Percentiles rank a stretch among this genome's conserved stretches.
Evolutionary conservation across 805 yeast genomes (phyloP).

Genomic region (Metschnikowia picachoensis): DNA sequence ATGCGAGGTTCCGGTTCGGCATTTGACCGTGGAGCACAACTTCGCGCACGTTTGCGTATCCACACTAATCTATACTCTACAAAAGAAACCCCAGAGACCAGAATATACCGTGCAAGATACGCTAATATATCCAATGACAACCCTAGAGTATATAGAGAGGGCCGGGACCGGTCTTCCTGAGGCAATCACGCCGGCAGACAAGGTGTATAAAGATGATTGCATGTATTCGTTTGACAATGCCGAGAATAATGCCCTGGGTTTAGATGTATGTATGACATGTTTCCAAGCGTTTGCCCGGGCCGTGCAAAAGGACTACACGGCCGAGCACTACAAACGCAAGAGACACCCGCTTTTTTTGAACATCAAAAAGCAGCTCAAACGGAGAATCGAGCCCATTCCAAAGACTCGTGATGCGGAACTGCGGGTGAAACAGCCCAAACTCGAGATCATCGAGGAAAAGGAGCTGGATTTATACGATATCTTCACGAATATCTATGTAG

Average conservation of each 20-base stretch:
- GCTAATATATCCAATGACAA: neutral
- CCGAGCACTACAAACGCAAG: conserved; percentile 48
- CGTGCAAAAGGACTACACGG: conserved; percentile 45
- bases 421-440: conserved; percentile 50
- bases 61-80: neutral
- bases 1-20: too few species aligned
- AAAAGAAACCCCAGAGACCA: too few species aligned
- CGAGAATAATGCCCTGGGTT: conserved; percentile 44
- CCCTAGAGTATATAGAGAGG: conserved; percentile 1
- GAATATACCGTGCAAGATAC: neutral
- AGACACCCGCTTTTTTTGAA: conserved; percentile 60
- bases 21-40: neutral
- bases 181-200: conserved; percentile 19
- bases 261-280: conserved; percentile 74
- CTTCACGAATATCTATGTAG: conserved; percentile 38
- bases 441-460: conserved; percentile 59
- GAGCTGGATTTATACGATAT: conserved; percentile 63
- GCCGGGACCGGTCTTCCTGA: conserved; percentile 19
- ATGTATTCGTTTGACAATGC: conserved; percentile 79
- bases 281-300: conserved; percentile 64
- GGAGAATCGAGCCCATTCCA: conserved; percentile 14
- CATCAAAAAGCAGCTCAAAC: conserved; percentile 49
- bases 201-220: conserved; percentile 84
- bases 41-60: neutral
- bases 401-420: conserved; percentile 20